Conservation (phyloP, 352 stramenopile genomes). For the Globisporangium apiculatum region DNA sequence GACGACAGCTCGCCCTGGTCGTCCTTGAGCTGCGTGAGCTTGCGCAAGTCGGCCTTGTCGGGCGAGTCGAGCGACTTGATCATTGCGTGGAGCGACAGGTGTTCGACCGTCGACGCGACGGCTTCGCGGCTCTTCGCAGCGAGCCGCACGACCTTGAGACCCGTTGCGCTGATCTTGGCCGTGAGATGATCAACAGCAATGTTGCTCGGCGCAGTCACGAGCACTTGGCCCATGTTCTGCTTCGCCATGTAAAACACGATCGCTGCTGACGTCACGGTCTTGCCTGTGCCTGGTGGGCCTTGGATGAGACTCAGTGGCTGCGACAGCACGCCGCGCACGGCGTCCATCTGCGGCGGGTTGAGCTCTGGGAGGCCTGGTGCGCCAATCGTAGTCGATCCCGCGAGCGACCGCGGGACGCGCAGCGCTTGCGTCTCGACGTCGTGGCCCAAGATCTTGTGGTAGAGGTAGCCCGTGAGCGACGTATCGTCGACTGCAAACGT, state of each 20-base stretch:
- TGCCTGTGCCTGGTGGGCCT: conserved; percentile 95
- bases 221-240: conserved; percentile 97
- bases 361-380: conserved; percentile 95
- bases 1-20: conserved; percentile 93
- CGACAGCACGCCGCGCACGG: conserved; percentile 94
- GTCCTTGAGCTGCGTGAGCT: conserved; percentile 93
- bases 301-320: conserved; percentile 98
- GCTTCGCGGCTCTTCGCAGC: conserved; percentile 96
- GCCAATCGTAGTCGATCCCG: conserved; percentile 60
- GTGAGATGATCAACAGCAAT: conserved; percentile 97
- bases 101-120: conserved; percentile 92
- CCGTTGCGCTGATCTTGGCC: conserved; percentile 97
- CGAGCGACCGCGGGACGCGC: conserved; percentile 52
- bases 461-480: conserved; percentile 98
- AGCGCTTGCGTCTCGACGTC: conserved; percentile 94
- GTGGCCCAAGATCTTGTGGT: conserved; percentile 98
- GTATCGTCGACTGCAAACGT: conserved; percentile 98
- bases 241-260: conserved; percentile 99
- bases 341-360: conserved; percentile 96
- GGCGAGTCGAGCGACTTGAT: conserved; percentile 85
- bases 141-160: conserved; percentile 97
- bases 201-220: conserved; percentile 98
- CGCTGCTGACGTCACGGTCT: conserved; percentile 96
- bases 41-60: conserved; percentile 89
- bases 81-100: conserved; percentile 98